A percentile compares a stretch with the other conserved stretches of the same genome.
Conservation (phyloP, 1,284 basidiomycete species). For the Papiliotrema fonsecae region DNA sequence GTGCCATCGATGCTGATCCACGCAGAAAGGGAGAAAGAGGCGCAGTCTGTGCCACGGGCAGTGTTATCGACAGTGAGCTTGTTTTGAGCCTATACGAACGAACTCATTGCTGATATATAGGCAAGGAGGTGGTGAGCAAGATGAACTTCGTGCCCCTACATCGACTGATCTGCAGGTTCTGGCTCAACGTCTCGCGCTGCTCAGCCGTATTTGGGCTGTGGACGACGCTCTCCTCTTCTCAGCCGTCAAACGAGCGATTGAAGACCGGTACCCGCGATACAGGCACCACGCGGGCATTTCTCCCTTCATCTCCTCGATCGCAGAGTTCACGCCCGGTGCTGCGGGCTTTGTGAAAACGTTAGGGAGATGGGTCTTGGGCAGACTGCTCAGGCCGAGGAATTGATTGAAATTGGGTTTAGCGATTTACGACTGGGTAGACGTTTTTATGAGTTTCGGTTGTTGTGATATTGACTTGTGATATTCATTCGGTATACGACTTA, state of each 20-base stretch:
- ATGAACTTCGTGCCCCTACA: background rate
- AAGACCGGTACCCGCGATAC: conserved; percentile 36
- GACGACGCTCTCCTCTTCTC: conserved; percentile 43
- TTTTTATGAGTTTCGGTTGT: background rate
- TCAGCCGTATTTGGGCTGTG: conserved; percentile 37
- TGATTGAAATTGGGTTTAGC: background rate
- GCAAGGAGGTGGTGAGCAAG: background rate
- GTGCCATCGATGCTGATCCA: background rate
- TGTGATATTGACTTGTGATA: background rate
- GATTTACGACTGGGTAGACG: background rate
- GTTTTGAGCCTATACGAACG: background rate
- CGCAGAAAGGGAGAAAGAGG: background rate
- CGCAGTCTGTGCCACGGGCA: background rate
- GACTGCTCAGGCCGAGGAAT: conserved; percentile 20
- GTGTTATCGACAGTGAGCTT: background rate
- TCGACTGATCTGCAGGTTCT: background rate
- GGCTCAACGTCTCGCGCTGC: conserved; percentile 17
- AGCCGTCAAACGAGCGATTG: conserved; percentile 37
- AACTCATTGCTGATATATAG: background rate
- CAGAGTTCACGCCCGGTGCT: conserved; percentile 23
- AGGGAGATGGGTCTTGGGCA: conserved; percentile 31
- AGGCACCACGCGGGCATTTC: conserved; percentile 35
- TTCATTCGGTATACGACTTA: background rate
- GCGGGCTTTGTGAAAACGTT: conserved; percentile 21
- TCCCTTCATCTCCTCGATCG: conserved; percentile 24